Percentiles rank a stretch among this genome's conserved stretches.
These are phyloP conservation scores for Penicillium cosmopolitanum DNA, from an alignment of 495 filamentous ascomycete genomes.

Conservation along the genomic window DNA sequence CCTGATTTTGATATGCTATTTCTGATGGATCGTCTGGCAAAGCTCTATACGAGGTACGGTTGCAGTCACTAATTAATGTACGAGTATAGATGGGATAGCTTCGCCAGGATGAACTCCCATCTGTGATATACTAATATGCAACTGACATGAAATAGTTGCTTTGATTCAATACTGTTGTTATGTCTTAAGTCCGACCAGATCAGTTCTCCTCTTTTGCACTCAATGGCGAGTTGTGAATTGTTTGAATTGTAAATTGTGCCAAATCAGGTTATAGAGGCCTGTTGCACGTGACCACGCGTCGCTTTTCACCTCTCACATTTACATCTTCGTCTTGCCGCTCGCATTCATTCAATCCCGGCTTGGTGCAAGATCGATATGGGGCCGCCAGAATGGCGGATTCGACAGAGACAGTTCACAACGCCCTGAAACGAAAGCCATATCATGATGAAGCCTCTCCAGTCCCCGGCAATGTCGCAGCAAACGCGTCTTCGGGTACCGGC, in stretches of 20 bases:
- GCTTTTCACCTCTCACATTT: not conserved
- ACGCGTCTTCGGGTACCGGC: constrained; percentile 23
- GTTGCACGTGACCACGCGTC: constrained; percentile 22
- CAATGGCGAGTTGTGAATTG: not conserved
- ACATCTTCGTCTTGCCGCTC: not conserved
- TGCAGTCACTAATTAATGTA: not conserved
- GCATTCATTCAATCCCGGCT: constrained; percentile 1
- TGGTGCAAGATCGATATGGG: constrained; percentile 32
- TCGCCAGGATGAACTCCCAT: not conserved
- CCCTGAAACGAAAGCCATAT: constrained; percentile 28
- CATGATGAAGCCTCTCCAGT: constrained; percentile 11
- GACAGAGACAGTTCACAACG: not conserved
- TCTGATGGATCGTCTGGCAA: too few species aligned
- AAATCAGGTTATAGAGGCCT: constrained; percentile 12
- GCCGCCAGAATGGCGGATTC: constrained; percentile 31
- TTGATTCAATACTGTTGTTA: too few species aligned
- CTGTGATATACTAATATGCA: too few species aligned
- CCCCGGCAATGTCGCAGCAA: not conserved
- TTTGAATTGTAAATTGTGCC: not conserved
- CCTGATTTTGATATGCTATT: not conserved
- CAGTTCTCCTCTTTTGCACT: not conserved
- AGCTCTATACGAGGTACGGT: not conserved
- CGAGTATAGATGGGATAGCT: not conserved
- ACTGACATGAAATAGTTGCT: too few species aligned
- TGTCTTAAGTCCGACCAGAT: too few species aligned